Conservation (phyloP, 305 asterid species). For the Withania somnifera region DNA sequence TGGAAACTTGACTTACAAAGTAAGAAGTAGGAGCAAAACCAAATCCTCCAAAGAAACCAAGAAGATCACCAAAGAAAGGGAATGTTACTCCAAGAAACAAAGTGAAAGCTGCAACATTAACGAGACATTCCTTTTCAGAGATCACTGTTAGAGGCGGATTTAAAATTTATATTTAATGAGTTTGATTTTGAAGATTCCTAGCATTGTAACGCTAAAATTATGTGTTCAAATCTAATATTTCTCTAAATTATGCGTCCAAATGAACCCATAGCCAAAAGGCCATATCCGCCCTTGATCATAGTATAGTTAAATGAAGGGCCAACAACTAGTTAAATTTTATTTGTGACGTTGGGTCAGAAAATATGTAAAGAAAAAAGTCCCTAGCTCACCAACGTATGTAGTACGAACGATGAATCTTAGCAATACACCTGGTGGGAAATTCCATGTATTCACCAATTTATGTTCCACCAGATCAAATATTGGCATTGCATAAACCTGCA, state of each 20-base stretch:
- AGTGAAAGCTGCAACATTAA: conserved; percentile 58
- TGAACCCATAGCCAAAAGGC: background rate
- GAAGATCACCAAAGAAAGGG: conserved; percentile 97
- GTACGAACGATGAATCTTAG: conserved; percentile 67
- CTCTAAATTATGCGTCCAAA: background rate
- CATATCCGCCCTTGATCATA: background rate
- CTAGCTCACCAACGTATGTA: conserved; percentile 71
- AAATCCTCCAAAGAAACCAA: conserved; percentile 97
- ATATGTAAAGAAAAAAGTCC: background rate
- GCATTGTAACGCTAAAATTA: background rate
- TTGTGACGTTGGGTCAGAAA: background rate
- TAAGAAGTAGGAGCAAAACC: conserved; percentile 98
- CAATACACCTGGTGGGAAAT: conserved; percentile 27
- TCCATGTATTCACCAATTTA: conserved; percentile 22
- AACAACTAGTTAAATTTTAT: background rate
- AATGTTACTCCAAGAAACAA: conserved; percentile 71
- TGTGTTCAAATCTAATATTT: background rate
- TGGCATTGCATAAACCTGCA: conserved; percentile 90
- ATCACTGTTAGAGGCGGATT: background rate
- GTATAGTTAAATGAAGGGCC: background rate
- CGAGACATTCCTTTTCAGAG: no score
- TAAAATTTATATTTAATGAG: background rate
- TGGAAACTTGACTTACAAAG: conserved; percentile 42
- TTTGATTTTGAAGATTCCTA: background rate
- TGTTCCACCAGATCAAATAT: conserved; percentile 68